Base-by-base conservation (phyloP, 345 rosid genomes). In the Bretschneidera sinensis region DNA sequence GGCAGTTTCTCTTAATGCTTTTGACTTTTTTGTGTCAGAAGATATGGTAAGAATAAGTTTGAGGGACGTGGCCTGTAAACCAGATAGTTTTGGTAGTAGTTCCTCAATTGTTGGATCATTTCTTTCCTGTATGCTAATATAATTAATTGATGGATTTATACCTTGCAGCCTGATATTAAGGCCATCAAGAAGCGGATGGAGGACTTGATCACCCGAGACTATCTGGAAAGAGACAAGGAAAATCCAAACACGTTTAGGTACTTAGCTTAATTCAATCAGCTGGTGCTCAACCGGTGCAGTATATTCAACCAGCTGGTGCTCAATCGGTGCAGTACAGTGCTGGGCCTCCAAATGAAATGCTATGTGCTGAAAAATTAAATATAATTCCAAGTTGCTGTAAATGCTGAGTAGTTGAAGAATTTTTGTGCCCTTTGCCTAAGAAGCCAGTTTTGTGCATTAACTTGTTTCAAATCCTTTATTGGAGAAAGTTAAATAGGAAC, bases 111-210 rank as follows among this genome's bases (percentile, higher is more conserved):
- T 28, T 2, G 8, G 33, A 28, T 8, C 3, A 28, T 28, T 28
- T 8, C 33, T 28, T 28, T 28, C 33, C 33, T 28, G 33, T 28
- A 28, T 28, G 33, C 5, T 28, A 8, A 28, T 28, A 2, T 28
- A 8, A 28, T 28, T 2, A 28, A 28, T 8, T 28, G 33, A 28
- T 28, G 33, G 33, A 28, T 28, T 39, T 63, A 59, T 33, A 21
- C 43, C 47, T 9, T 67, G 81, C 94, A 95, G 98, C 98, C 99
- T 56, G 98, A 95, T 74, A 83, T 86, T 10, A 95, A 87, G 77
- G 96, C 91, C 9, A 95, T 95, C 35, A 95, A 95, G 84, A 95
- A 91, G 69, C 76, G 98, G 56, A 91, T 91, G 59, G 99, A 95
- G 78, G 97, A 91, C 72, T 73, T 95, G 35, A 95, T 91, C 35